Evolutionary conservation across 176 grass and related monocot species (phyloP), one percentile per base, ranked within the genome.

Genomic region (Phragmites australis): DNA sequence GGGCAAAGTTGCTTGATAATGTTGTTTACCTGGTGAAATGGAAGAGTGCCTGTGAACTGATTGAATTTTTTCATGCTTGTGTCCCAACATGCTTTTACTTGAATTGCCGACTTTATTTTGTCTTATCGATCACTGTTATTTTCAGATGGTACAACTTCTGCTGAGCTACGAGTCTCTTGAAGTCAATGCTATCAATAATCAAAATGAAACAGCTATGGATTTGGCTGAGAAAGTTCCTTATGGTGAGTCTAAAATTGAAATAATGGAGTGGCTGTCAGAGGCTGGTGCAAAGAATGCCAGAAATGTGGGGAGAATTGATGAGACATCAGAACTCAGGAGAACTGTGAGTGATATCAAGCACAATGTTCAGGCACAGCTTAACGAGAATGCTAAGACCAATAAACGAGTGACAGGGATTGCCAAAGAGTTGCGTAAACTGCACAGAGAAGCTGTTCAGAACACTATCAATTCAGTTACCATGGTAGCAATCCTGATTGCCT

Each of bases 281-380:
- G 88, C 90, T 68, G 96, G 96, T 72, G 96, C 96, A 31, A 99
- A 93, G 79, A 90, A 93, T 90, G 90, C 96, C 7, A 81, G 82
- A 74, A 83, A 95, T 85, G 90, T 99, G 2, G 96, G 96, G 8
- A 86, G 89, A 76, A 46, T 86, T 75, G 96, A 99, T 62, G 86
- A 95, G 63, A 70, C 91, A 15, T 91, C 91, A 45, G 90, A 95
- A 85, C 86, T 99, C 52, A 88, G 96, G 54, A 92, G 96, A 75
- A 99, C 92, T 8, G 96, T 99, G 51, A 99, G 96, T 70, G 96
- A 99, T 78, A 99, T 99, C 81, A 99, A 93, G 84, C 96, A 99
- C 76, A 91, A 95, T 19, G 87, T 99, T 61, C 92, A 95, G 69
- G 86, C 88, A 34, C 96, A 99, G 75, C 88, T 99, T 80, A 88